A percentile compares a stretch with the other conserved stretches of the same genome.
Conservation (phyloP, 1,284 basidiomycete species). For the Binderoboletus segoi region DNA sequence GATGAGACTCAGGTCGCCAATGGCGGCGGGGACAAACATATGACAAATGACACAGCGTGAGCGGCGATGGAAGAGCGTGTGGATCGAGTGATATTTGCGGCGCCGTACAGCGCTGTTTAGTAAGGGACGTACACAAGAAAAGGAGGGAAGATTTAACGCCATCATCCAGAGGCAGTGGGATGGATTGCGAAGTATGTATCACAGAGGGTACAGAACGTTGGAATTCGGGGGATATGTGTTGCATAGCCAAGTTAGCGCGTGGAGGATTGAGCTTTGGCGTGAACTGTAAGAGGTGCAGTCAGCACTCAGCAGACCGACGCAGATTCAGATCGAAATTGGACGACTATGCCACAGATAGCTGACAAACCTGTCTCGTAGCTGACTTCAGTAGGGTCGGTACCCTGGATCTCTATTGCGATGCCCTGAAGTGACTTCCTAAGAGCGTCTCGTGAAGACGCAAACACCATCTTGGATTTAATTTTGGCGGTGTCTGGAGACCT, state of each 20-base stretch:
- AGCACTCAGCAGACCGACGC: too few species aligned
- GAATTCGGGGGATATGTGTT: slow-evolving; percentile 2
- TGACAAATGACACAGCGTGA: not conserved
- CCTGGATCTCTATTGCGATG: slow-evolving; percentile 83
- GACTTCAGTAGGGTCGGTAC: slow-evolving; percentile 81
- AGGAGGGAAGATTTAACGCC: not conserved
- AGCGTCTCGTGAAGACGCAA: slow-evolving; percentile 90
- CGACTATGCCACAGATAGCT: not conserved
- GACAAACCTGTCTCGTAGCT: slow-evolving; percentile 74
- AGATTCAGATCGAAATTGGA: too few species aligned
- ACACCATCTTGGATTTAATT: slow-evolving; percentile 95
- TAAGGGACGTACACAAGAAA: slow-evolving; percentile 9
- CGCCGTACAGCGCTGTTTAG: slow-evolving; percentile 8
- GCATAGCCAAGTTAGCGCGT: slow-evolving; percentile 19
- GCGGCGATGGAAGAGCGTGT: slow-evolving; percentile 3
- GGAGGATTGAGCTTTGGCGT: slow-evolving; percentile 14
- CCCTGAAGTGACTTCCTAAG: slow-evolving; percentile 76
- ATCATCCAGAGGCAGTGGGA: slow-evolving; percentile 1
- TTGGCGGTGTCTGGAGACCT: slow-evolving; percentile 91
- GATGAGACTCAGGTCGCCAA: too few species aligned
- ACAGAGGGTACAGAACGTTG: slow-evolving; percentile 14
- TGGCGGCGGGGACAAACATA: slow-evolving; percentile 2
- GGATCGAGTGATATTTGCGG: slow-evolving; percentile 12
- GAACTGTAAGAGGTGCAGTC: slow-evolving; percentile 14
- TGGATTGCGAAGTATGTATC: slow-evolving; percentile 8